Evolutionary conservation across 2,329 filamentous ascomycete genomes (phyloP), one percentile per base, ranked within the genome.

Genomic region (Westerdykella aurantiaca): DNA sequence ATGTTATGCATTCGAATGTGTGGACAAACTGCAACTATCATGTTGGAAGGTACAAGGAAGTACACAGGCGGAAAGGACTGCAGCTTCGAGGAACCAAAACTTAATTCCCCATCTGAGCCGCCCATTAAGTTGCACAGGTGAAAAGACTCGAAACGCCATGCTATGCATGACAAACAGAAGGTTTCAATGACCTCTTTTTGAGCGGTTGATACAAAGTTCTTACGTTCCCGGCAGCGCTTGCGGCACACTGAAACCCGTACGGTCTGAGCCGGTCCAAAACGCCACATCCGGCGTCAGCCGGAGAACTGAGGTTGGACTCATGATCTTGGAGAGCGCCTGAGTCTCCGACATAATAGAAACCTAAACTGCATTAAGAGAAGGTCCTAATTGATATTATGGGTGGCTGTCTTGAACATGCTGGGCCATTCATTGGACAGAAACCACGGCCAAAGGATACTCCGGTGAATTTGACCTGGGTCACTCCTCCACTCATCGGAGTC

Each of bases 341-440:
- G 45, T 41, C 44, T 54, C 52, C 48, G 41, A 57, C 55, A 52
- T 37, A 48, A 18, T 38, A 42, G 56, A 58, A 60, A 62, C 59
- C 34, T 37, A 22, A 41, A 34, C 37, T 47, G 54, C 47, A 39
- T 52, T 44, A 50, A 51, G 47, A 46, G 41, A 34, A 31, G 14
- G 34, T 21, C 29, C 44, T 18, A 16, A 38, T 41, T 38, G 34
- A 31, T 35, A 40, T 38, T 42, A 35, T 38, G 35, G 35, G 43
- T 47, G 46, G 41, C 43, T 44, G 38, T 45, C 38, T 41, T n/a
- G 29, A 35, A 39, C 38, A 43, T 31, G 50, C 46, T 50, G 50
- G 52, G 21, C 44, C 45, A 43, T 34, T 38, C 16, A 21, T 35
- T 31, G 35, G 39, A 43, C 41, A 22, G 34, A 34, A 29, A 33